Percentiles rank a stretch among this genome's conserved stretches.
Evolutionary conservation across 164 flowering plant species (phyloP).

Genomic region (Pachysandra terminalis): DNA sequence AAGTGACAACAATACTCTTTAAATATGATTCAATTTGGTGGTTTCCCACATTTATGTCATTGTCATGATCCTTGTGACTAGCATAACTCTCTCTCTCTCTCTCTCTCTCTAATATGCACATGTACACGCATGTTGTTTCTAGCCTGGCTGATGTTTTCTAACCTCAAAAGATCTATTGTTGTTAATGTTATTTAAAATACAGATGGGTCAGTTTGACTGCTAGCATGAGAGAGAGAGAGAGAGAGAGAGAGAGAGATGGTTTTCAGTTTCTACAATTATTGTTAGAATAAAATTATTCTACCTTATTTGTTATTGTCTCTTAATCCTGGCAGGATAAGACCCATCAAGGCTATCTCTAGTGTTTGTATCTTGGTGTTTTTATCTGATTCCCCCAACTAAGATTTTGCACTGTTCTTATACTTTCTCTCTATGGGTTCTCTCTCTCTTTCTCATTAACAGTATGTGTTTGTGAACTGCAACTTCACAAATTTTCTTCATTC

Average conservation of each 20-base stretch:
- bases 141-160: neutral
- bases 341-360: slow-evolving; percentile 13
- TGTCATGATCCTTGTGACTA: too few relatives aligned
- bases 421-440: too few relatives aligned
- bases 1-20: too few relatives aligned
- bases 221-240: neutral
- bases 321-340: slow-evolving; percentile 24
- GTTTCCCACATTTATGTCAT: too few relatives aligned
- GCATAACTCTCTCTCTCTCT: too few relatives aligned
- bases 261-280: neutral
- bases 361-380: slow-evolving; percentile 25
- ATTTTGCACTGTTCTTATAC: neutral
- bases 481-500: neutral
- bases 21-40: too few relatives aligned
- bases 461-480: slow-evolving; percentile 8
- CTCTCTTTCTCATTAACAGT: slow-evolving; percentile 5
- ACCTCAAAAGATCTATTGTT: neutral
- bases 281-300: neutral
- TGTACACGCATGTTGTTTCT: too few relatives aligned
- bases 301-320: slow-evolving; percentile 16
- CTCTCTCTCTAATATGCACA: too few relatives aligned
- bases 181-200: too few relatives aligned
- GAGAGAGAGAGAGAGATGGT: neutral
- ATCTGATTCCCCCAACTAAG: slow-evolving; percentile 23
- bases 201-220: neutral